Base-by-base conservation (phyloP, 306 rosid genomes). In the Senna tora region DNA sequence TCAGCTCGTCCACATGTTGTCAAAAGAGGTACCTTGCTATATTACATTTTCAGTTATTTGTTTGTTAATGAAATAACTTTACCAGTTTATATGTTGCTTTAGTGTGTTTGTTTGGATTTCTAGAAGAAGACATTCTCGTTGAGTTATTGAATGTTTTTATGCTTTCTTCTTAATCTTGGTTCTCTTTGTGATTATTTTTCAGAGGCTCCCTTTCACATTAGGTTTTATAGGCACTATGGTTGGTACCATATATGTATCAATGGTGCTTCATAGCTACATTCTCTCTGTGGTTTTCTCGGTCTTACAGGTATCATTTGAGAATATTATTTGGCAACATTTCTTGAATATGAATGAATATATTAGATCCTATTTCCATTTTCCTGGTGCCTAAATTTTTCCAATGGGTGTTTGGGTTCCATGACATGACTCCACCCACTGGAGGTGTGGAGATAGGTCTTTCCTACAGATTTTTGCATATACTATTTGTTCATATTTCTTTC, bases 241-340 rank as follows among this genome's bases (percentile, higher is more conserved):
- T 43, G 97, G 96, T 50, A 95, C 97, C 54, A 71, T 95, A 79
- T 95, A 95, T 79, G 99, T 95, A 36, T 95, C 99, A 45, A 95
- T 95, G 99, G 96, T 89, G 69, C 93, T 79, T 38, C 99, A 92
- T 79, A 95, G 96, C 85, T 95, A 95, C 77, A 25, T 95, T 78
- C 92, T 95, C 72, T 95, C 99, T 41, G 97, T 95, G 82, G 56
- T 89, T 82, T 95, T 95, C 88, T 95, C 99, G 60, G 90, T 91
- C 32, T 56, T 89, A 75, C 99, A 95, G 99, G 99, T 95, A 85
- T 68, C 67, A 34, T 80, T 60, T 76, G 46, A 53, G 13, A 38
- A 33, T 70, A 53, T 49, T 57, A 11, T 78, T 63, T 51, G 46
- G 56, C 33, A 66, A 60, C 62, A 25, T 30, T 71, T 36, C 22